phyloP scores from a whole-genome alignment of 2,329 filamentous ascomycete genomes.

The Sporothrix sp. region DNA sequence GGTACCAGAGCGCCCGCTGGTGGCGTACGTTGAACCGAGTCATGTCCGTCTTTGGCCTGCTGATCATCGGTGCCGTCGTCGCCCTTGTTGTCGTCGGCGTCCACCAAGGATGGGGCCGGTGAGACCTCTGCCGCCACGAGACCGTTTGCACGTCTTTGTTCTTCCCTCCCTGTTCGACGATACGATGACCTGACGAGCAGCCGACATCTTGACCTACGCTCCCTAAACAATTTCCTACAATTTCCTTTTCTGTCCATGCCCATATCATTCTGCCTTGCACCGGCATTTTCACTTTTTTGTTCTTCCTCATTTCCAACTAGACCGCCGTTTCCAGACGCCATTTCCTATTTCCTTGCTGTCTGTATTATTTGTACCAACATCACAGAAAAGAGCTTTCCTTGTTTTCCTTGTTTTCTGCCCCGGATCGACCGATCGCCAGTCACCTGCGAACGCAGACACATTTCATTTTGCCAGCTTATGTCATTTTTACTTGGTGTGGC shows the following conservation, averaged over 20 bases:
- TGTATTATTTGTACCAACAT: constrained; percentile 12
- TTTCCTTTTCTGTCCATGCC: neutral
- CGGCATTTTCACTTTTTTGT: neutral
- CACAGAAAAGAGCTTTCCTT: constrained; percentile 10
- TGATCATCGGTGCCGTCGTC: constrained; percentile 44
- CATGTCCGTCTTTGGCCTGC: constrained; percentile 47
- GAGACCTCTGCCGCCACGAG: neutral
- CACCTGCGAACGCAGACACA: neutral
- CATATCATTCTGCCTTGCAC: neutral
- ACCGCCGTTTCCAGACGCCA: neutral
- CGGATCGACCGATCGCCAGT: too few species aligned
- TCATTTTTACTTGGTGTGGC: neutral
- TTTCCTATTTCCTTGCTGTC: neutral
- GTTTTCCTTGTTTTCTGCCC: constrained; percentile 12
- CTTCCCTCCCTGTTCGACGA: neutral
- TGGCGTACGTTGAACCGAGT: constrained; percentile 50
- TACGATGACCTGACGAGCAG: neutral
- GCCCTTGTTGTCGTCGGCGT: constrained; percentile 44
- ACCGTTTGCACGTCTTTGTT: neutral
- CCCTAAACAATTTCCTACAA: neutral
- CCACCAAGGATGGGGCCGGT: constrained; percentile 37
- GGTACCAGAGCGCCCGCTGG: constrained; percentile 46
- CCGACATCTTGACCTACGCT: neutral
- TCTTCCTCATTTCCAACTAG: constrained; percentile 1
- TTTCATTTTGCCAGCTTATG: neutral